Evolutionary conservation across 257 asterid species (phyloP), one percentile per base, ranked within the genome.

Genomic region (Solanum pimpinellifolium): DNA sequence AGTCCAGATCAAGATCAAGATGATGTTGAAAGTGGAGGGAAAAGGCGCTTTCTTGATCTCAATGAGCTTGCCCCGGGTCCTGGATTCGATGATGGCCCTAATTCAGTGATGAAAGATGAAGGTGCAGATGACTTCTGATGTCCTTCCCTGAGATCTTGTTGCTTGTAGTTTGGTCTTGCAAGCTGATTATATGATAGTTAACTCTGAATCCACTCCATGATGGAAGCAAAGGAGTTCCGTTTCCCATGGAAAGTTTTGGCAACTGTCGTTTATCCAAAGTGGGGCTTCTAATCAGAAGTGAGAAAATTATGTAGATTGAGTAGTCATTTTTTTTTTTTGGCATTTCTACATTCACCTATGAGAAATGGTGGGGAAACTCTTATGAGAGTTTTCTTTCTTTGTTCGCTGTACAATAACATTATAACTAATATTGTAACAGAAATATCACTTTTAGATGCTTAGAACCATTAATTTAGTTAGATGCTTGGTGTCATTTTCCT

Each of bases 41-140:
- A 92, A 89, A 90, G 94, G 87, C 98, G 87, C 18, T 96, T 94
- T 91, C 98, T 96, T 91, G 99, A 96, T 91, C 90, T 96, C 25
- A 96, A 96, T 25, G 93, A 96, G 92, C 98, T 96, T 25, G 99
- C 98, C 70, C 99, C 98, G 3, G 96, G 98, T 86, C 91, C 98
- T 73, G 98, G 98, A 80, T 90, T 95, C 47, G 98, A 96, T 11
- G 98, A 96, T 82, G 94, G 94, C 16, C 97, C 95, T 37, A 87
- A 88, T 90, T 88, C 95, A 16, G 88, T 68, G 73, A 85, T 86
- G 88, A 93, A 89, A 91, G 95, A 91, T 49, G 95, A 87, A 18
- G 93, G 89, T 66, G 49, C 62, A 1, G 95, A 92, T 65, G 93
- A 91, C 78, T 89, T 92, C 87, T 95, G 88, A 88, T 74, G 86